Base-by-base conservation (phyloP, 805 yeast species). In the Nakazawaea siamensis region DNA sequence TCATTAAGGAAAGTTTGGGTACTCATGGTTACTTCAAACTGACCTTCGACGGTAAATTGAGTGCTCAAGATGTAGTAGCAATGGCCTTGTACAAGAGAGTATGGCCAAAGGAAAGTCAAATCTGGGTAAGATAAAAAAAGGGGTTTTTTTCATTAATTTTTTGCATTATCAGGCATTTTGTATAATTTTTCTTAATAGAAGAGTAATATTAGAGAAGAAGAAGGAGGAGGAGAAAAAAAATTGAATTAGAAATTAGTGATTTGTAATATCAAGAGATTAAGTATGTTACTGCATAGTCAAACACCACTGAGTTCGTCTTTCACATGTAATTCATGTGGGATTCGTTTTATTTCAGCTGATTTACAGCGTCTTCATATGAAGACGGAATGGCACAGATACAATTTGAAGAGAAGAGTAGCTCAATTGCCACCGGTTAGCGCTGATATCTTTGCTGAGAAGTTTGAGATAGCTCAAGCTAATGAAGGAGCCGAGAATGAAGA, bases 11-110 rank as follows among this genome's bases (percentile, higher is more conserved):
- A 56, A 75, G 88, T 53, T 68, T 92, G 64, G 99, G 99, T 62
- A 92, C 98, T 2, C 98, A 92, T 55, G 99, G 99, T 43, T 86
- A 90, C 65, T 88, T 81, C 73, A 92, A 92, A 63, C 95, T 97
- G 17, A 81, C 83, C 7, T 92, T 92, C 50, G 97, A 92, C 54
- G 90, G 88, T 40, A 84, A 80, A 50, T 64, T 94, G 49, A 76
- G 82, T 34, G 81, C 96, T 0, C 97, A 88, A 60, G 99, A 92
- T 58, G 78, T 84, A 11, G 76, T 92, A 32, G 97, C 86, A 16
- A 86, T 92, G 97, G 77, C 95, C 20, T 60, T 92, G 47, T 92
- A 83, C 64, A 90, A 85, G 62, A 76, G 98, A 51, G 81, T 81
- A 42, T 92, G 97, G 97, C 97, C 98, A 26, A 71, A 59, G 35